Evolutionary conservation across 1,284 basidiomycete genomes (phyloP).

Genomic region (Cutaneotrichosporon cavernicola): DNA sequence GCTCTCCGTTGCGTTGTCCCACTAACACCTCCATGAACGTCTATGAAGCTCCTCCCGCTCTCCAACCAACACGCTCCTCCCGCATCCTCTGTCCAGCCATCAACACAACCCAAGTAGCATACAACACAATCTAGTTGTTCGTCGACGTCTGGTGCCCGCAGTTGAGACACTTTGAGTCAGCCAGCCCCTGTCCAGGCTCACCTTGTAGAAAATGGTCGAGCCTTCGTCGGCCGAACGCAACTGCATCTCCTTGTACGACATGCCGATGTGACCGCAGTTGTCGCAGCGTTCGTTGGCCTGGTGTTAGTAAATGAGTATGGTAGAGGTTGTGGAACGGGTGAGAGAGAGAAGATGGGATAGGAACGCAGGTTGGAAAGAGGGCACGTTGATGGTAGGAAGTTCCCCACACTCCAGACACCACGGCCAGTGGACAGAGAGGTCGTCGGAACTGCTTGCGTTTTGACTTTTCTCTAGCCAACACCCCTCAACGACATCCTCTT

Average conservation of each 20-base stretch:
- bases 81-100: not conserved
- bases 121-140: slow-evolving; percentile 47
- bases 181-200: slow-evolving; percentile 25
- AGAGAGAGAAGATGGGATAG: slow-evolving; percentile 1
- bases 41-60: too few species aligned
- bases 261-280: slow-evolving; percentile 72
- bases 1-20: too few species aligned
- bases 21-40: too few species aligned
- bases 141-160: slow-evolving; percentile 53
- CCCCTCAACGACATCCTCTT: too few species aligned
- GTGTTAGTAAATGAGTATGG: not conserved
- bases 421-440: too few species aligned
- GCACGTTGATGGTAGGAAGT: too few species aligned
- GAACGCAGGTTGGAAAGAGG: too few species aligned
- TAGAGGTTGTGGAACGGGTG: not conserved
- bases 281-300: slow-evolving; percentile 92
- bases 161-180: slow-evolving; percentile 49
- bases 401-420: too few species aligned
- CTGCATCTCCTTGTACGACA: slow-evolving; percentile 57
- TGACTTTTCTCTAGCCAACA: too few species aligned
- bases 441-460: too few species aligned
- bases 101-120: not conserved
- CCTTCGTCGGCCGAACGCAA: slow-evolving; percentile 86
- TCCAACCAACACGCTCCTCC: not conserved
- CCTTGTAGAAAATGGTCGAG: slow-evolving; percentile 66